Conservation (phyloP, 257 asterid species). For the Forsythia viridissima region DNA sequence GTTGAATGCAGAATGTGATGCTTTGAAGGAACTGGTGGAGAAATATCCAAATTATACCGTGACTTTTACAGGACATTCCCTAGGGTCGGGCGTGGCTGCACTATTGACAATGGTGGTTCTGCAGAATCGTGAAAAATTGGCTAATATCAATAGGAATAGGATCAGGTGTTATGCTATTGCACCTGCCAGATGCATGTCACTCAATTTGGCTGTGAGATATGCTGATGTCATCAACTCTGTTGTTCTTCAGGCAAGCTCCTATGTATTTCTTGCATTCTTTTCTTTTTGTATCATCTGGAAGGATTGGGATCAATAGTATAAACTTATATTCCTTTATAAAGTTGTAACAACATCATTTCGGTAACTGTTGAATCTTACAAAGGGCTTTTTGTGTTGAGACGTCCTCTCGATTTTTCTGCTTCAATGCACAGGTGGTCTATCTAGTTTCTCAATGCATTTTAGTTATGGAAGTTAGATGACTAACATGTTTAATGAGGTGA, state of each 20-base stretch:
- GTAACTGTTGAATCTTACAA: neutral
- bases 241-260: slow-evolving; percentile 73
- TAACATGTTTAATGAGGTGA: neutral
- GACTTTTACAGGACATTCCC: slow-evolving; percentile 81
- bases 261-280: neutral
- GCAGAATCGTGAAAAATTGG: slow-evolving; percentile 58
- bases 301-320: neutral
- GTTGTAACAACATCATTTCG: neutral
- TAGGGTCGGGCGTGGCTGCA: slow-evolving; percentile 92
- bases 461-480: neutral
- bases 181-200: slow-evolving; percentile 92
- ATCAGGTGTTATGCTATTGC: slow-evolving; percentile 84
- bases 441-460: neutral
- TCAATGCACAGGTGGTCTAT: neutral
- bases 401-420: neutral
- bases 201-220: slow-evolving; percentile 82
- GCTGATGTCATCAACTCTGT: slow-evolving; percentile 87
- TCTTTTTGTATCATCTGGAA: neutral
- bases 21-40: slow-evolving; percentile 58
- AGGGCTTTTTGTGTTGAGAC: neutral
- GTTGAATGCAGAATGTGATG: slow-evolving; percentile 61
- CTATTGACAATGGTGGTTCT: slow-evolving; percentile 67
- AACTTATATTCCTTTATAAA: neutral
- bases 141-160: slow-evolving; percentile 67
- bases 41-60: slow-evolving; percentile 68